Evolutionary conservation across 2,329 filamentous ascomycete species (phyloP).

Genomic region (Penicillium corylophilum): DNA sequence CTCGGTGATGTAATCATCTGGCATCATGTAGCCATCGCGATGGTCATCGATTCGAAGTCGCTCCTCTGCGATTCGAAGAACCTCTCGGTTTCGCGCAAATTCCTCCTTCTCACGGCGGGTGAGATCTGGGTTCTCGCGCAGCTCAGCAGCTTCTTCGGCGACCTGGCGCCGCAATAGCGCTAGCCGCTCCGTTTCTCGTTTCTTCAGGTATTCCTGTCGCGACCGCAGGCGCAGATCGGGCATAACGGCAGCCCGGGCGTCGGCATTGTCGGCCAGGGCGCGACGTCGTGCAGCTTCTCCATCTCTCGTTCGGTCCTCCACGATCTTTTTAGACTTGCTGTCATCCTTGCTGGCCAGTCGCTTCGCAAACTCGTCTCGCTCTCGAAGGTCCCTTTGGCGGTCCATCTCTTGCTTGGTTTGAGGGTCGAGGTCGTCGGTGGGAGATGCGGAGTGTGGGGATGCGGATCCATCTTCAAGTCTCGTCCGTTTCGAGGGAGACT

Average conservation of each 20-base stretch:
- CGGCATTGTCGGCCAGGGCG: conserved; percentile 65
- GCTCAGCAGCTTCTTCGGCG: conserved; percentile 78
- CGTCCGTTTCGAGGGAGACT: conserved; percentile 69
- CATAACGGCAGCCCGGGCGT: conserved; percentile 68
- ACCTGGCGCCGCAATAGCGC: conserved; percentile 88
- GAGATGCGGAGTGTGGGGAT: conserved; percentile 30
- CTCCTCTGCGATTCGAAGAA: conserved; percentile 78
- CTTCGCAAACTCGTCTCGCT: conserved; percentile 78
- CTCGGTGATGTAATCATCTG: conserved; percentile 92
- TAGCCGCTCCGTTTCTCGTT: conserved; percentile 82
- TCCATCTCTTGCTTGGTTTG: conserved; percentile 59
- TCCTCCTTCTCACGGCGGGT: conserved; percentile 79
- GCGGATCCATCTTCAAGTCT: conserved; percentile 60
- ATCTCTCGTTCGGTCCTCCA: conserved; percentile 60
- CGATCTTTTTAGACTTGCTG: conserved; percentile 66
- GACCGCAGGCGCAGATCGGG: conserved; percentile 79
- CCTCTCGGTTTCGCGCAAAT: conserved; percentile 83
- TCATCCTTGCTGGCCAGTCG: conserved; percentile 71
- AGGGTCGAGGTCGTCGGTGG: conserved; percentile 57
- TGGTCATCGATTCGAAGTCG: conserved; percentile 86
- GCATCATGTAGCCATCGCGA: conserved; percentile 86
- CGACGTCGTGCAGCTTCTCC: conserved; percentile 61
- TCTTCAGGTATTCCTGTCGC: conserved; percentile 88
- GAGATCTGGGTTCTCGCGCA: conserved; percentile 71
- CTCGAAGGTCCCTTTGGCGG: conserved; percentile 66